phyloP scores from a whole-genome alignment of 257 asterid genomes.

The Primulina eburnea region DNA sequence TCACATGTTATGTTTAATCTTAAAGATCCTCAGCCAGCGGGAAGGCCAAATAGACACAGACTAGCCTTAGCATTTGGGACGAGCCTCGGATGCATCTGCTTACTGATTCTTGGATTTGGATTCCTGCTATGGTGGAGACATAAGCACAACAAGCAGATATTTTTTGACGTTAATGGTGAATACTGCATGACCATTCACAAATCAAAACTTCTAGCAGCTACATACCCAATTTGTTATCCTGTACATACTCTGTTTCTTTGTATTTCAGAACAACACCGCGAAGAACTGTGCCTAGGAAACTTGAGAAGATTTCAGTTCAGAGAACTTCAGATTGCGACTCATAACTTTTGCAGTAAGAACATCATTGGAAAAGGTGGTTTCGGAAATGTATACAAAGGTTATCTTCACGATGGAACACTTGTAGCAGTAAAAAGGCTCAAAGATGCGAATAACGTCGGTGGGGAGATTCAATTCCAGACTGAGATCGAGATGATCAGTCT shows the following conservation, averaged over 20 bases:
- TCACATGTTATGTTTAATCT: neutral
- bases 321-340: constrained; percentile 80
- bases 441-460: constrained; percentile 70
- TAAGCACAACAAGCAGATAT: constrained; percentile 67
- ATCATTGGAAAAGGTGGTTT: constrained; percentile 92
- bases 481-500: constrained; percentile 93
- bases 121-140: constrained; percentile 85
- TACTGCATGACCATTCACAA: neutral
- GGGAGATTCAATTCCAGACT: constrained; percentile 88
- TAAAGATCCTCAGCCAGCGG: constrained; percentile 41
- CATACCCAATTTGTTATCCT: neutral
- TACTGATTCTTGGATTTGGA: constrained; percentile 71
- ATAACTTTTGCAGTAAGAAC: constrained; percentile 84
- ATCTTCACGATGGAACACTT: constrained; percentile 69
- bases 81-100: constrained; percentile 78
- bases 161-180: constrained; percentile 71
- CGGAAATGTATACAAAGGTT: constrained; percentile 88
- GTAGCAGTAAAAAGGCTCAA: constrained; percentile 90
- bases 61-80: constrained; percentile 76
- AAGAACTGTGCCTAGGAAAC: constrained; percentile 80
- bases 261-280: constrained; percentile 62
- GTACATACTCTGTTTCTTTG: neutral
- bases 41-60: constrained; percentile 45
- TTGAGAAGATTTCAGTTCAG: constrained; percentile 65
- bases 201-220: neutral